Evolutionary conservation across 2,329 filamentous ascomycete genomes (phyloP), one percentile per base, ranked within the genome.

Genomic region (Aureobasidium uvarum): DNA sequence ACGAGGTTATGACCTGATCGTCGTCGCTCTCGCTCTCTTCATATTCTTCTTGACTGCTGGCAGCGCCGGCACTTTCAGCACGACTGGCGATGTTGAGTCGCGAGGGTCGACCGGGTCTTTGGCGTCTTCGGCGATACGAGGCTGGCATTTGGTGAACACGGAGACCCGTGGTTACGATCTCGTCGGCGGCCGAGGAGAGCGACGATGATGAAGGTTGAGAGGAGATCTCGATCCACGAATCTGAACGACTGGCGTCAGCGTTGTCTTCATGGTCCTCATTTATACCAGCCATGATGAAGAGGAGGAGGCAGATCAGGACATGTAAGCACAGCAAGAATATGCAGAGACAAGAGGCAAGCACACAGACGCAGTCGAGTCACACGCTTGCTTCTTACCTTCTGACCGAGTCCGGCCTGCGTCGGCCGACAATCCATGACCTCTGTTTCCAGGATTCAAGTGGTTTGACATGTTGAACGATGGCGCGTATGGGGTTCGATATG

Each of bases 201-300:
- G 93, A 97, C 2, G 94, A 96, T 2, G 94, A 96, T 0, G 94
- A 97, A 8, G 94, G 92, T 71, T 95, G 91, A 4, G 94, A 97
- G 54, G 90, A 86, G 67, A 99, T 87, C 76, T 99, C 94, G 71
- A 98, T 87, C 95, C 95, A 99, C 10, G 95, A 97, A 80, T 98
- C 95, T 93, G 81, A n/a, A 63, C 62, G 51, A 45, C 16, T 1
- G 28, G 31, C 31, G 60, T 66, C 52, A 67, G 64, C 43, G 31
- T 36, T 45, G 45, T 13, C 48, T 41, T 51, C 20, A 43, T 28
- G 62, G 16, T 31, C 28, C 16, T 28, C n/a, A 13, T 39, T 13
- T 25, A 41, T 33, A 18, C 25, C 41, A 45, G 50, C 62, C 51
- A 58, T 39, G 43, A 41, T 31, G 20, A 36, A 55, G 16, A 64